Evolutionary conservation across 768 basidiomycete species (phyloP).

Genomic region (Steccherinum ochraceum): DNA sequence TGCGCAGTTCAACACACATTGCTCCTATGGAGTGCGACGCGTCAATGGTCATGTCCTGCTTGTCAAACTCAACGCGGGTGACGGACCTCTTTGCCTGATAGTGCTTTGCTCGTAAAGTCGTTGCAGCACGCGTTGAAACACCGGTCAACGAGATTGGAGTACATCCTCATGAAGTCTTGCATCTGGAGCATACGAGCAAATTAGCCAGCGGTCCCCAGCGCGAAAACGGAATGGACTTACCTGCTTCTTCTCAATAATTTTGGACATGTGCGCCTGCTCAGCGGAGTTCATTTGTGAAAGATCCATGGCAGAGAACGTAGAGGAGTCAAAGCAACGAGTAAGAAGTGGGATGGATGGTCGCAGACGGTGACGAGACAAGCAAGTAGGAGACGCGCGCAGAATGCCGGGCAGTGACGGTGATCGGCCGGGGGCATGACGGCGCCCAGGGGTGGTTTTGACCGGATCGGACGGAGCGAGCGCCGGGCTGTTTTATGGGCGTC

Average conservation of each 20-base stretch:
- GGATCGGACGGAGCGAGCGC: too few species aligned
- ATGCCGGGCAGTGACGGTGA: too few species aligned
- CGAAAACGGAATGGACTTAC: constrained; percentile 31
- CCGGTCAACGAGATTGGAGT: constrained; percentile 89
- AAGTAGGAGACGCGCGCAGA: neutral
- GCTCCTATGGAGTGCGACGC: constrained; percentile 55
- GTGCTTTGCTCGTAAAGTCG: constrained; percentile 93
- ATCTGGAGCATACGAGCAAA: constrained; percentile 51
- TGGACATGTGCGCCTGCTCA: constrained; percentile 95
- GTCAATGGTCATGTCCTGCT: neutral
- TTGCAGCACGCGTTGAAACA: constrained; percentile 95
- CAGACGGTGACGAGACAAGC: neutral
- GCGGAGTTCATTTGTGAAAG: constrained; percentile 84
- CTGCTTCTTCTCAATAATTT: constrained; percentile 95
- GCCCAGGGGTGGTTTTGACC: too few species aligned
- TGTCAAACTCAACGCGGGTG: constrained; percentile 1
- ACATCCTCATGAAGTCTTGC: constrained; percentile 97
- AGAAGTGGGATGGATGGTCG: neutral
- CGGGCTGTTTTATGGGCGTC: too few species aligned
- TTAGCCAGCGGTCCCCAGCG: constrained; percentile 1
- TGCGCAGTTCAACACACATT: constrained; percentile 88
- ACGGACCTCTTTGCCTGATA: constrained; percentile 86
- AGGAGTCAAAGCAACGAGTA: neutral
- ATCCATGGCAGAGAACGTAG: constrained; percentile 54
- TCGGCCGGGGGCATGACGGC: too few species aligned